phyloP scores from a whole-genome alignment of 805 yeast genomes.

The Starmerella roubikii region DNA sequence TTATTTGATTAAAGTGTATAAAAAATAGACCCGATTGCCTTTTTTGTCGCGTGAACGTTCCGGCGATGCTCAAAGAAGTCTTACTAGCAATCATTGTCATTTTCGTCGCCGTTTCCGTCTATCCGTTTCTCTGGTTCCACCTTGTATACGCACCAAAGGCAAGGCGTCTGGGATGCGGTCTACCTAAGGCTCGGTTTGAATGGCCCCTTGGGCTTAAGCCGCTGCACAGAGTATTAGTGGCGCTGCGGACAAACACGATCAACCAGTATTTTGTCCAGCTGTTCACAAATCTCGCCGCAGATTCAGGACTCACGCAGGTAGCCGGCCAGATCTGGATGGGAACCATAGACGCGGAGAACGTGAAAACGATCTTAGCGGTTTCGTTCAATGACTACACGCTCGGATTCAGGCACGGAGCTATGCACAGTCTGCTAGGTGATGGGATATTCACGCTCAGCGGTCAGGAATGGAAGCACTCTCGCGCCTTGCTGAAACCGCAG shows the following conservation, averaged over 20 bases:
- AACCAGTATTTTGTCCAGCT: conserved; percentile 9
- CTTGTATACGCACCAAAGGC: conserved; percentile 11
- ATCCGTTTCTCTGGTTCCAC: conserved; percentile 3
- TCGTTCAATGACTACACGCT: conserved; percentile 22
- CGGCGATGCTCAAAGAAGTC: too few species aligned
- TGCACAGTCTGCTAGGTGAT: conserved; percentile 20
- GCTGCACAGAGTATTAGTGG: neutral
- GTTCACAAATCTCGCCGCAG: conserved; percentile 2
- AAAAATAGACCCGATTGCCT: neutral
- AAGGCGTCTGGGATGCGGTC: conserved; percentile 9
- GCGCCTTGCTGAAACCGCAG: conserved; percentile 24
- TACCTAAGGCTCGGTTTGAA: neutral
- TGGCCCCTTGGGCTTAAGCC: conserved; percentile 14
- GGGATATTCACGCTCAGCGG: conserved; percentile 25
- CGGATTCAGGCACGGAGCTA: conserved; percentile 20
- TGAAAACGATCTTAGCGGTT: conserved; percentile 22
- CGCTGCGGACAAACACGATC: conserved; percentile 1
- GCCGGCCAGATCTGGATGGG: conserved; percentile 15
- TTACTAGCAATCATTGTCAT: neutral
- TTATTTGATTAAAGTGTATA: too few species aligned
- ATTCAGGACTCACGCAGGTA: conserved; percentile 9
- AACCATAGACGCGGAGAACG: conserved; percentile 23
- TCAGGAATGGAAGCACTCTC: conserved; percentile 25
- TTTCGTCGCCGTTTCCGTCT: neutral
- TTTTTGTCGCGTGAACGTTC: neutral